Evolutionary conservation across 371 early-diverging fungal genomes (phyloP).

Genomic region (Entomophthora muscae): DNA sequence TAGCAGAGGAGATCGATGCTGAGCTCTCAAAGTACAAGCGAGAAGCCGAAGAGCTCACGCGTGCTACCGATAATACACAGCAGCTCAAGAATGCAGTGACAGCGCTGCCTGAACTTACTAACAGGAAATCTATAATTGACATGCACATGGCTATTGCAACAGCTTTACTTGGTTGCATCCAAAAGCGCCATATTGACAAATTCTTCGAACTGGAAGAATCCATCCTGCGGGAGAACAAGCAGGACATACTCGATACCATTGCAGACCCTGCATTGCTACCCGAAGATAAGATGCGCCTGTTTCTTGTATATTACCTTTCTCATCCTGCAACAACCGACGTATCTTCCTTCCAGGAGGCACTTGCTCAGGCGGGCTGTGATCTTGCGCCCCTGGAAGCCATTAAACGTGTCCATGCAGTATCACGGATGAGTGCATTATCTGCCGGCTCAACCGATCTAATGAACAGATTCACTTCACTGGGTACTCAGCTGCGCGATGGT

Average conservation of each 20-base stretch:
- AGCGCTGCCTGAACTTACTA: slow-evolving; percentile 88
- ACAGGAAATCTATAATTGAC: slow-evolving; percentile 86
- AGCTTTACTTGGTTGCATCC: slow-evolving; percentile 73
- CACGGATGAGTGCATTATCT: slow-evolving; percentile 42
- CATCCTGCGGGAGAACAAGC: slow-evolving; percentile 51
- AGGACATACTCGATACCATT: slow-evolving; percentile 60
- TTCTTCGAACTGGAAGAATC: slow-evolving; percentile 91
- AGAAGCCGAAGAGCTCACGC: slow-evolving; percentile 83
- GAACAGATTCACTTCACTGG: slow-evolving; percentile 59
- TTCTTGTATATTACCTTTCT: slow-evolving; percentile 69
- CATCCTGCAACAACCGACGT: slow-evolving; percentile 36
- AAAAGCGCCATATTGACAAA: slow-evolving; percentile 86
- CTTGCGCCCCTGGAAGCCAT: slow-evolving; percentile 56
- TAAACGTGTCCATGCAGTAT: slow-evolving; percentile 54
- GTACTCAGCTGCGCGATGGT: slow-evolving; percentile 57
- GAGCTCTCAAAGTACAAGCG: slow-evolving; percentile 82
- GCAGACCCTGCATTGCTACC: slow-evolving; percentile 61
- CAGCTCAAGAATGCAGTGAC: slow-evolving; percentile 81
- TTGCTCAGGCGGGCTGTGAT: slow-evolving; percentile 55
- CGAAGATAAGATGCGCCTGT: slow-evolving; percentile 82
- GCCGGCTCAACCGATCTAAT: slow-evolving; percentile 36
- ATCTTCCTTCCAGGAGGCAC: slow-evolving; percentile 60
- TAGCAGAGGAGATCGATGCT: slow-evolving; percentile 84
- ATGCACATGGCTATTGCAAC: slow-evolving; percentile 98
- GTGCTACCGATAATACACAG: slow-evolving; percentile 23